phyloP scores from a whole-genome alignment of 2,329 filamentous ascomycete species.

The Epichloe elymi region DNA sequence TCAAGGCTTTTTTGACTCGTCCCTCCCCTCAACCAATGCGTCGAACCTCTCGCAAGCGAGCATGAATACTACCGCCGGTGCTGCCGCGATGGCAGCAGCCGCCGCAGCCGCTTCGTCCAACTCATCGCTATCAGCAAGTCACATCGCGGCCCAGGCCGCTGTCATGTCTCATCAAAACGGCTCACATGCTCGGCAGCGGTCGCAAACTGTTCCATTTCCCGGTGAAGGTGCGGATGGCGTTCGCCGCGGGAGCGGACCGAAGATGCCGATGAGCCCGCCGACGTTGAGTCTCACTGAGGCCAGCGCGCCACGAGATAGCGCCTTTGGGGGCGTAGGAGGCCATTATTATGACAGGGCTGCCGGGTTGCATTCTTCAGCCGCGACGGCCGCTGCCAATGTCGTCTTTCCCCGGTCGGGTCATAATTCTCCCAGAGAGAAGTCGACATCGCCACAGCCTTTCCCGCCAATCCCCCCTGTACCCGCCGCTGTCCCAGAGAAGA shows the following conservation, averaged over 20 bases:
- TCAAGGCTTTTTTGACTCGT: conserved; percentile 65
- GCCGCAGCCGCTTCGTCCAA: conserved; percentile 13
- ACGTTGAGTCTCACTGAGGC: conserved; percentile 52
- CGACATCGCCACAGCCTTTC: conserved; percentile 20
- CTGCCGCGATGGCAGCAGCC: conserved; percentile 24
- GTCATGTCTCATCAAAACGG: conserved; percentile 49
- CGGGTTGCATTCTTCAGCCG: conserved; percentile 49
- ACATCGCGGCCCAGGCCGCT: conserved; percentile 69
- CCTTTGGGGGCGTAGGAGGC: conserved; percentile 32
- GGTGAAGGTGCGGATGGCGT: conserved; percentile 29
- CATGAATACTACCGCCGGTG: conserved; percentile 25
- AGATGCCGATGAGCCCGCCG: conserved; percentile 45
- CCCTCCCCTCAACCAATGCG: conserved; percentile 47
- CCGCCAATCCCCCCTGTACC: conserved; percentile 26
- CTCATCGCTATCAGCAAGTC: conserved; percentile 44
- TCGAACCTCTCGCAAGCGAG: conserved; percentile 40
- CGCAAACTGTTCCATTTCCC: conserved; percentile 56
- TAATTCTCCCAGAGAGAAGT: conserved; percentile 32
- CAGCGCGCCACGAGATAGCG: conserved; percentile 44
- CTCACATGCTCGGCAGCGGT: conserved; percentile 50
- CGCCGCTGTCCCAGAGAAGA: conserved; percentile 41
- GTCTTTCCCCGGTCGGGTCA: conserved; percentile 56
- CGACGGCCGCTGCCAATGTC: conserved; percentile 52
- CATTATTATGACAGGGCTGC: conserved; percentile 48
- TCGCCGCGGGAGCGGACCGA: conserved; percentile 32